These are phyloP conservation scores for Phytophthora cryptogea DNA, from an alignment of 352 stramenopile species.

Conservation along the genomic window DNA sequence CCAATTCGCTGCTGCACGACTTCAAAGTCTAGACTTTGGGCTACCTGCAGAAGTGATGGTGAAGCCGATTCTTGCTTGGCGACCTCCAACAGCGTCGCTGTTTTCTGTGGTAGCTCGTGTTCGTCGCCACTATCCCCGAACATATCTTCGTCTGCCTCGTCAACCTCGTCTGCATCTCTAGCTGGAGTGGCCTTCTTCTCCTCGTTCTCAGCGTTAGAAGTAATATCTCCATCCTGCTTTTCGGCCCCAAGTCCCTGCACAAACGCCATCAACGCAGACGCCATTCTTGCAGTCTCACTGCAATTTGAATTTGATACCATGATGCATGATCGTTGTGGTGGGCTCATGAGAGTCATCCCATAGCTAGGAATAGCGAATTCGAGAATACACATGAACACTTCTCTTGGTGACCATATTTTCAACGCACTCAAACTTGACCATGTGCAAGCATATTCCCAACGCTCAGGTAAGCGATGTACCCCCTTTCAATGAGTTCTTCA, in stretches of 20 bases:
- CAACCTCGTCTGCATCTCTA: slow-evolving; percentile 13
- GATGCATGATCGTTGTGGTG: neutral
- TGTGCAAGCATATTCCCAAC: slow-evolving; percentile 61
- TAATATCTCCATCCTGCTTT: slow-evolving; percentile 16
- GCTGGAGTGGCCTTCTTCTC: neutral
- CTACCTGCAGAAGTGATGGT: slow-evolving; percentile 21
- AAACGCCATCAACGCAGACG: slow-evolving; percentile 47
- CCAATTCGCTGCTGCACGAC: slow-evolving; percentile 12
- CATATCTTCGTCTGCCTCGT: slow-evolving; percentile 37
- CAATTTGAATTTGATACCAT: slow-evolving; percentile 11
- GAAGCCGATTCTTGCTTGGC: slow-evolving; percentile 33
- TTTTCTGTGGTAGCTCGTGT: slow-evolving; percentile 19
- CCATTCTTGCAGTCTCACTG: slow-evolving; percentile 24
- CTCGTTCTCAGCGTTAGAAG: neutral
- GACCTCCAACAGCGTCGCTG: slow-evolving; percentile 37
- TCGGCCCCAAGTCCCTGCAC: slow-evolving; percentile 33
- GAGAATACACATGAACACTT: slow-evolving; percentile 13
- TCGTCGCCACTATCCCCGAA: slow-evolving; percentile 38
- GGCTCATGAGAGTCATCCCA: slow-evolving; percentile 6
- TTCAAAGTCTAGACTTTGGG: slow-evolving; percentile 22
- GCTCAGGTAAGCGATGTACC: slow-evolving; percentile 23
- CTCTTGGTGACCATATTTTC: slow-evolving; percentile 1
- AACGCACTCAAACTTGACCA: slow-evolving; percentile 7
- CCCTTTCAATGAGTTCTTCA: neutral
- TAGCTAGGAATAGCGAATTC: slow-evolving; percentile 23